A percentile compares a stretch with the other conserved stretches of the same genome.
Conservation (phyloP, 73 alveolate species). For the Paramecium pentaurelia region DNA sequence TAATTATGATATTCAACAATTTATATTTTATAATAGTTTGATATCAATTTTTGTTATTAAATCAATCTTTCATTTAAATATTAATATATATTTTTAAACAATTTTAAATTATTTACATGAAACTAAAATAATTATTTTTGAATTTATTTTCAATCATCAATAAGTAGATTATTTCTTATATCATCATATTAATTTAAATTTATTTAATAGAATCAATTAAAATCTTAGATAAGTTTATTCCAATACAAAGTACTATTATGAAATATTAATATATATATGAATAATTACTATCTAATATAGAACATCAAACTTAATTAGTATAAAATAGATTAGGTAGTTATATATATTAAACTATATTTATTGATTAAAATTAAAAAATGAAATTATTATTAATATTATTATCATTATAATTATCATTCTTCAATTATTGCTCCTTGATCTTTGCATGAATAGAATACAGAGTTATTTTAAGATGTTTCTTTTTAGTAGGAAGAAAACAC, state of each 20-base stretch:
- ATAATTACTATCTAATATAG: too few species aligned
- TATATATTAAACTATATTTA: neutral
- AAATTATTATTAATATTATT: neutral
- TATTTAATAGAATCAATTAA: too few species aligned
- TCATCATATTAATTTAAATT: too few species aligned
- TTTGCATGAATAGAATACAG: neutral
- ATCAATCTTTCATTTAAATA: too few species aligned
- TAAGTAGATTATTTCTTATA: too few species aligned
- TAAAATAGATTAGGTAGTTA: too few species aligned
- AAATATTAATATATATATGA: too few species aligned
- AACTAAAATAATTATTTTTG: neutral
- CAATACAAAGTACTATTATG: too few species aligned
- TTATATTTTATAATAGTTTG: neutral
- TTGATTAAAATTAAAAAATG: neutral
- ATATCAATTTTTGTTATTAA: neutral
- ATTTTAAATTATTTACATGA: too few species aligned
- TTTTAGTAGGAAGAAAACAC: neutral
- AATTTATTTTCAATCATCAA: neutral
- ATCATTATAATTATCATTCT: neutral
- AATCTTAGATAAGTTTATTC: too few species aligned
- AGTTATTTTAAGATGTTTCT: neutral
- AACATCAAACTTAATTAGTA: too few species aligned
- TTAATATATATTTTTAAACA: too few species aligned
- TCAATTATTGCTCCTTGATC: neutral
- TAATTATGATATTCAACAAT: neutral